Evolutionary conservation across 2,329 filamentous ascomycete genomes (phyloP).

Genomic region (Colletotrichum tamarilloi): DNA sequence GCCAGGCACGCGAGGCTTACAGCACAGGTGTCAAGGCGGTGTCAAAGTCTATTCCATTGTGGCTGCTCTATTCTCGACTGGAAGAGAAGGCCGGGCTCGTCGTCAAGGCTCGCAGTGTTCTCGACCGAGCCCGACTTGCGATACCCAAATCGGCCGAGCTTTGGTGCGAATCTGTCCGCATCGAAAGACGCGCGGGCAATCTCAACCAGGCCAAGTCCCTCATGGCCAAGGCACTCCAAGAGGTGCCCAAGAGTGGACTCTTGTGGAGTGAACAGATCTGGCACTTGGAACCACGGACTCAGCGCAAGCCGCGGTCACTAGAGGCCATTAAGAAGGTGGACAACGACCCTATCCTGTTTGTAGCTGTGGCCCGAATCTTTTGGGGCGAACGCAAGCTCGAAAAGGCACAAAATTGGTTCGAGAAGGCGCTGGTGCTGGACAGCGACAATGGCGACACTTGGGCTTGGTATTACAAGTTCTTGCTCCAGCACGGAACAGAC

Average conservation of each 20-base stretch:
- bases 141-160: slow-evolving; percentile 86
- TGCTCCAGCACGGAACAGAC: slow-evolving; percentile 90
- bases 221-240: slow-evolving; percentile 93
- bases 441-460: slow-evolving; percentile 91
- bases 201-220: slow-evolving; percentile 85
- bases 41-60: slow-evolving; percentile 84
- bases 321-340: slow-evolving; percentile 98
- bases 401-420: slow-evolving; percentile 96
- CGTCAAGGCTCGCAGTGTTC: slow-evolving; percentile 92
- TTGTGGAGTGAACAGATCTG: slow-evolving; percentile 97
- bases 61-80: slow-evolving; percentile 87
- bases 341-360: slow-evolving; percentile 88
- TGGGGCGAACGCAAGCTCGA: slow-evolving; percentile 94
- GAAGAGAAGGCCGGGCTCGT: slow-evolving; percentile 87
- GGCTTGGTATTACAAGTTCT: slow-evolving; percentile 98
- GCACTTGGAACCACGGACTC: slow-evolving; percentile 90
- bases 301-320: slow-evolving; percentile 89
- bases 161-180: slow-evolving; percentile 93
- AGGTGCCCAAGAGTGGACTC: slow-evolving; percentile 87
- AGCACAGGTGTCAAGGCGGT: slow-evolving; percentile 88
- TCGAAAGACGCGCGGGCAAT: slow-evolving; percentile 90
- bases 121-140: slow-evolving; percentile 89
- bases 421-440: slow-evolving; percentile 91
- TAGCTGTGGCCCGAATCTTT: slow-evolving; percentile 93
- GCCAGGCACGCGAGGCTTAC: slow-evolving; percentile 91